phyloP scores from a whole-genome alignment of 441 rosid species.

The Geranium incanum region DNA sequence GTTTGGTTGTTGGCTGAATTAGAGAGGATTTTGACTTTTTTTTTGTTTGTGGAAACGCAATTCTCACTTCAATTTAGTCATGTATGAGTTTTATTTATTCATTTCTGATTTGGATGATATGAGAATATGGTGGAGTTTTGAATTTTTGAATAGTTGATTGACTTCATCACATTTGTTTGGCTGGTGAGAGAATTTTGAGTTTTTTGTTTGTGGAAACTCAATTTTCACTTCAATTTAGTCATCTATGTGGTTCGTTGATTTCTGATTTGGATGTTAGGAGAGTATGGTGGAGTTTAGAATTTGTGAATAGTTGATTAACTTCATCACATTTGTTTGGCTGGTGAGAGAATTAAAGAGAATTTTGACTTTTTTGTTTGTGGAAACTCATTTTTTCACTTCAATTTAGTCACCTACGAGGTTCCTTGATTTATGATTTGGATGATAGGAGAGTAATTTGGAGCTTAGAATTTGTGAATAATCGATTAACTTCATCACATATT shows the following conservation, averaged over 20 bases:
- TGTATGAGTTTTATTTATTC: background rate
- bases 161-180: background rate
- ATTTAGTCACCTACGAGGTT: background rate
- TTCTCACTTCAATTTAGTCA: background rate
- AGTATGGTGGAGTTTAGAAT: background rate
- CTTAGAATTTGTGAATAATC: background rate
- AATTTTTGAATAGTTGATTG: background rate
- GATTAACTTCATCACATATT: background rate
- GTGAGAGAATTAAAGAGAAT: background rate
- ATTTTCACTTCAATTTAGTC: background rate
- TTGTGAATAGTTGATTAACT: background rate
- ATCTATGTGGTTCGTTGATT: background rate
- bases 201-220: background rate
- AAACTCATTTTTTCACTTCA: background rate
- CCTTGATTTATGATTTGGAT: background rate
- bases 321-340: no score
- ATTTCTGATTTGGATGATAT: background rate
- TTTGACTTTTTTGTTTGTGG: background rate
- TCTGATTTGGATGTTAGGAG: background rate
- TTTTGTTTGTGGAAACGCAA: background rate
- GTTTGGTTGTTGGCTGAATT: background rate
- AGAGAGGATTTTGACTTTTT: constrained; percentile 1
- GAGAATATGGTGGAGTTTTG: background rate
- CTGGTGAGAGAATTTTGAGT: background rate
- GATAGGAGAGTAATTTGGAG: background rate